Evolutionary conservation across 2,329 filamentous ascomycete species (phyloP).

Genomic region (Cadophora luteo-olivacea): DNA sequence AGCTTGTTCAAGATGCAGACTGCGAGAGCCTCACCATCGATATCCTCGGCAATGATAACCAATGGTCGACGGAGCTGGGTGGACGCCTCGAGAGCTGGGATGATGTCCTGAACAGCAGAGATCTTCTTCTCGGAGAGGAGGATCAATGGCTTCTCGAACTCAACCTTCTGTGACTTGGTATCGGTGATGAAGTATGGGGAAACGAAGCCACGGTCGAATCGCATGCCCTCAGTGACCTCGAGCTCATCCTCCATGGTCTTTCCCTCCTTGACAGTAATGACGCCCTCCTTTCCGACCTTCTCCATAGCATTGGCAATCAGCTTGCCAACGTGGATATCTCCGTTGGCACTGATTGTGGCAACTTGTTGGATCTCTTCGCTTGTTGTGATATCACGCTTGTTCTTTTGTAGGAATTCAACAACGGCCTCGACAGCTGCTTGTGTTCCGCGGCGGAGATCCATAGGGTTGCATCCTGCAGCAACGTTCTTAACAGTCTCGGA

Average conservation of each 20-base stretch:
- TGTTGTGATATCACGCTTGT: conserved; percentile 98
- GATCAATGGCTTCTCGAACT: conserved; percentile 99
- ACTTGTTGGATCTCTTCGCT: conserved; percentile 97
- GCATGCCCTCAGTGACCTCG: conserved; percentile 99
- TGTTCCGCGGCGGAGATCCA: conserved; percentile 97
- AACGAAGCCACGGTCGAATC: conserved; percentile 98
- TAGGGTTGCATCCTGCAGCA: conserved; percentile 98
- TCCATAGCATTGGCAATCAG: conserved; percentile 99
- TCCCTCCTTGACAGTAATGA: conserved; percentile 99
- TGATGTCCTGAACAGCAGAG: conserved; percentile 97
- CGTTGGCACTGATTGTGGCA: conserved; percentile 97
- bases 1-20: conserved; percentile 99
- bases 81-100: conserved; percentile 95
- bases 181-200: conserved; percentile 99
- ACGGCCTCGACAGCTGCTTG: conserved; percentile 96
- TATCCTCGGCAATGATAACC: conserved; percentile 98
- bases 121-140: conserved; percentile 99
- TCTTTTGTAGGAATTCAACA: conserved; percentile 90
- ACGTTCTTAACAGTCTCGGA: conserved; percentile 99
- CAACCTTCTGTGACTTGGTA: conserved; percentile 96
- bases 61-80: conserved; percentile 94
- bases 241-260: conserved; percentile 98
- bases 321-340: conserved; percentile 91
- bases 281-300: conserved; percentile 99
- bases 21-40: conserved; percentile 96